These are phyloP conservation scores for Lichenothelia convexa DNA, from an alignment of 495 filamentous ascomycete species.

Conservation along the genomic window DNA sequence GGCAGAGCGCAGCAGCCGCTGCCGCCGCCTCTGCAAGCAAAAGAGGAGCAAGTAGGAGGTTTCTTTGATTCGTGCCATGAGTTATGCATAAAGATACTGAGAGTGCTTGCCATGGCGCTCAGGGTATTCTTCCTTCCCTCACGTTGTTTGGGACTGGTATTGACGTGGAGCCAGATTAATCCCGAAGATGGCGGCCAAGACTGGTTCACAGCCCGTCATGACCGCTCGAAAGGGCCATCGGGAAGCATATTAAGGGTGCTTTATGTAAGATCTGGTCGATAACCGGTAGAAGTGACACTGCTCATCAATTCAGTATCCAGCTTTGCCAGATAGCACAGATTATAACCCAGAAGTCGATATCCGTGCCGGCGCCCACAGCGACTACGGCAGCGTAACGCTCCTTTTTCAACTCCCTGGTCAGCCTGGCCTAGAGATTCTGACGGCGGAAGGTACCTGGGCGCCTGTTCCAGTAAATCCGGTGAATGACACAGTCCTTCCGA, in stretches of 20 bases:
- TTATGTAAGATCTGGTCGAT: conserved; percentile 31
- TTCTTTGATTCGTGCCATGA: conserved; percentile 55
- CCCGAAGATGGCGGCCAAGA: conserved; percentile 26
- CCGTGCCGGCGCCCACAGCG: conserved; percentile 49
- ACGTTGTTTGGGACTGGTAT: no score
- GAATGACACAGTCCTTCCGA: conserved; percentile 42
- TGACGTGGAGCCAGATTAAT: no score
- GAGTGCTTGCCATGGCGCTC: conserved; percentile 58
- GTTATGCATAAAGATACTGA: conserved; percentile 53
- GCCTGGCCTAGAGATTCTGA: conserved; percentile 71
- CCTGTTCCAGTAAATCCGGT: conserved; percentile 43
- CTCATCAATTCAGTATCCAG: conserved; percentile 4
- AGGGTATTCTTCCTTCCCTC: conserved; percentile 28
- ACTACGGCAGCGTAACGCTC: conserved; percentile 49
- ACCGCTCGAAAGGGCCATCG: conserved; percentile 36
- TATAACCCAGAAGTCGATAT: conserved; percentile 36
- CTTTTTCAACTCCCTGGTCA: conserved; percentile 67
- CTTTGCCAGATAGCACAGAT: conserved; percentile 2
- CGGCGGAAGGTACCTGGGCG: conserved; percentile 33
- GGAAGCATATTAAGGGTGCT: conserved; percentile 69
- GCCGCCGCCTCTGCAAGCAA: conserved; percentile 39
- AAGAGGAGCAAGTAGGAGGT: conserved; percentile 39
- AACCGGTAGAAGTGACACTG: no score
- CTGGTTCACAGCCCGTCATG: conserved; percentile 65
- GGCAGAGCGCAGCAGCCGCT: conserved; percentile 67